Base-by-base conservation (phyloP, 2,329 filamentous ascomycete species). In the Onygenales sp. region DNA sequence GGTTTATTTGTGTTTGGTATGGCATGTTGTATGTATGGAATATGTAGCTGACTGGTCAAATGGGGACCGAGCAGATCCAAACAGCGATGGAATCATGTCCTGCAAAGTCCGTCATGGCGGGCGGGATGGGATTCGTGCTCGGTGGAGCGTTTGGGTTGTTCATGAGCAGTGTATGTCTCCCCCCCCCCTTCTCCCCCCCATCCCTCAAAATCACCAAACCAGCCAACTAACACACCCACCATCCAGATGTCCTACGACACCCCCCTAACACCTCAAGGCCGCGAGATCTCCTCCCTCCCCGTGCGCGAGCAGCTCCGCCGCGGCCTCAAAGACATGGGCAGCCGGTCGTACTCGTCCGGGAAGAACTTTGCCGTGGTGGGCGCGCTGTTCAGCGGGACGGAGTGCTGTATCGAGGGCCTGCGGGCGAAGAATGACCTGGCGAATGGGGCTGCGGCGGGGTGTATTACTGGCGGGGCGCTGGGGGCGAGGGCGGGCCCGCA, bases 351-450 rank as follows among this genome's bases (percentile, higher is more conserved):
- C 71, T 86, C 84, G 58, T 89, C 85, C 47, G 93, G 91, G 52
- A 93, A 91, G 75, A 97, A 94, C 76, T 98, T 98, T 67, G 92
- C 89, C 58, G 86, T 91, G 62, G 89, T 98, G 49, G 93, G 93
- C 63, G 87, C 89, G 2, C 80, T 97, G 17, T 98, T 94, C 75
- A 81, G 84, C 13, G 92, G 92, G 42, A 95, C 93, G 51, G 93
- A 98, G 74, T 98, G 93, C 75, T 90, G 88, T 59, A 90, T 98
- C 65, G 93, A 98, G 71, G 91, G 91, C 0, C 71, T 78, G 63
- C 81, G 93, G 33, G 93, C 91, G 21, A 96, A 95, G 77, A 96
- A 97, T 72, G 93, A 97, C 69, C 71, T 97, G 33, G 82, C 77
- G 58, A 98, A 98, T 74, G 89, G 89, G 52, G 84, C 93, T 5